A percentile compares a stretch with the other conserved stretches of the same genome.
Conservation (phyloP, 2,329 filamentous ascomycete species). For the Gremmenia infestans region DNA sequence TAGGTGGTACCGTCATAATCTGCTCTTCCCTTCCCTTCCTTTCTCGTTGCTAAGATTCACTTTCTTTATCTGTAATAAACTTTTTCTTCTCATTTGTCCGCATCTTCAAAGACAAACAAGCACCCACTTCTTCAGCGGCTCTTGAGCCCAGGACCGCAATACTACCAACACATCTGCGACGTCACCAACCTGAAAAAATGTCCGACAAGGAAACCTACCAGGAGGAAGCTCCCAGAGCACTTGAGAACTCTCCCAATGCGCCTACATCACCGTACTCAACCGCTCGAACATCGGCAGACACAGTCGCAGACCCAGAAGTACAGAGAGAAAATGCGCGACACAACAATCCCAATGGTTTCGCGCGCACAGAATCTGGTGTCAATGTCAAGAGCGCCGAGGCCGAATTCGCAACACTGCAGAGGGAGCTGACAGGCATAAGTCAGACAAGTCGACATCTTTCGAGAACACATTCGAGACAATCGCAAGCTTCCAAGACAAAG, state of each 20-base stretch:
- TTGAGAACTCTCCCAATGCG: slow-evolving; percentile 9
- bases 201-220: neutral
- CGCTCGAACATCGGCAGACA: slow-evolving; percentile 14
- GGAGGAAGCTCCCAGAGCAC: slow-evolving; percentile 8
- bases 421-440: slow-evolving; percentile 54
- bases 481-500: slow-evolving; percentile 25
- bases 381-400: slow-evolving; percentile 59
- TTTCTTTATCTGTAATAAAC: neutral
- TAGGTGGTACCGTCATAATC: neutral
- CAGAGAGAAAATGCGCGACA: slow-evolving; percentile 26
- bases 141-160: neutral
- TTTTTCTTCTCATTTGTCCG: neutral
- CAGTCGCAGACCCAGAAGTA: slow-evolving; percentile 39
- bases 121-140: neutral
- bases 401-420: slow-evolving; percentile 65
- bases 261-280: slow-evolving; percentile 5
- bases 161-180: neutral
- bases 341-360: slow-evolving; percentile 44
- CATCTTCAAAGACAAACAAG: neutral
- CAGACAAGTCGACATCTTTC: slow-evolving; percentile 47
- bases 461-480: slow-evolving; percentile 38
- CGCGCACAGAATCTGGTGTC: slow-evolving; percentile 42
- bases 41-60: neutral
- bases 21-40: neutral
- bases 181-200: neutral